A percentile compares a stretch with the other conserved stretches of the same genome.
These are phyloP conservation scores for Globisporangium polare DNA, from an alignment of 352 stramenopile genomes.

Conservation along the genomic window DNA sequence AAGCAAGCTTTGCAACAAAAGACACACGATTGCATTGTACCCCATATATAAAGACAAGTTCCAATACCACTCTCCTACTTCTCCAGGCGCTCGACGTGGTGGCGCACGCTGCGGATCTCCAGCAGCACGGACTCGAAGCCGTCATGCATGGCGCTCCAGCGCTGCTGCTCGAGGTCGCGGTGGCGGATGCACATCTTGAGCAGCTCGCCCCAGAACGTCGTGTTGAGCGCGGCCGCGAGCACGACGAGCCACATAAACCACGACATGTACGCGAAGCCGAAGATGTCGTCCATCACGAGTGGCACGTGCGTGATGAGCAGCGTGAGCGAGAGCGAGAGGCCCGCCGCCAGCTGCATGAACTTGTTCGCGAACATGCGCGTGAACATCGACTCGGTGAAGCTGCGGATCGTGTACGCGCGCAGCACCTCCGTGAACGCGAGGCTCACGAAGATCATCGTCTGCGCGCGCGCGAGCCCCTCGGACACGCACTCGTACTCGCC, in stretches of 20 bases:
- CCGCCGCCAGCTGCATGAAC: conserved; percentile 52
- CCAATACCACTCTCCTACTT: too few species aligned
- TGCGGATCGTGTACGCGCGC: conserved; percentile 72
- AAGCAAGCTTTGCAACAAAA: neutral
- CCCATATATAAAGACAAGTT: too few species aligned
- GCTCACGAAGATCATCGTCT: conserved; percentile 74
- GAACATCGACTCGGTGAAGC: conserved; percentile 65
- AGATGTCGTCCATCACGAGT: conserved; percentile 42
- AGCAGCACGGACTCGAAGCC: conserved; percentile 56
- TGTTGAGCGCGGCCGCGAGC: conserved; percentile 24
- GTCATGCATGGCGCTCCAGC: conserved; percentile 42
- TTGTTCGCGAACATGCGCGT: conserved; percentile 61
- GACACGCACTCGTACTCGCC: conserved; percentile 59
- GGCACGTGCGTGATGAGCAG: conserved; percentile 39
- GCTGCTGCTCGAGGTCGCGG: conserved; percentile 19
- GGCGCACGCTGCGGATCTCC: conserved; percentile 56
- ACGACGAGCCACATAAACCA: conserved; percentile 42
- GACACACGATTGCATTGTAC: neutral
- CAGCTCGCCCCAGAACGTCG: conserved; percentile 36
- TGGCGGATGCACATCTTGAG: conserved; percentile 33
- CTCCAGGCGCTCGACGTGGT: conserved; percentile 52
- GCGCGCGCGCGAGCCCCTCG: conserved; percentile 48
- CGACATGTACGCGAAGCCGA: conserved; percentile 45
- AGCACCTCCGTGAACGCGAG: conserved; percentile 73
- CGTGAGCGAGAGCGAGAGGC: conserved; percentile 45